phyloP scores from a whole-genome alignment of 148 eudicot species.

The Rhododendron williamsianum region DNA sequence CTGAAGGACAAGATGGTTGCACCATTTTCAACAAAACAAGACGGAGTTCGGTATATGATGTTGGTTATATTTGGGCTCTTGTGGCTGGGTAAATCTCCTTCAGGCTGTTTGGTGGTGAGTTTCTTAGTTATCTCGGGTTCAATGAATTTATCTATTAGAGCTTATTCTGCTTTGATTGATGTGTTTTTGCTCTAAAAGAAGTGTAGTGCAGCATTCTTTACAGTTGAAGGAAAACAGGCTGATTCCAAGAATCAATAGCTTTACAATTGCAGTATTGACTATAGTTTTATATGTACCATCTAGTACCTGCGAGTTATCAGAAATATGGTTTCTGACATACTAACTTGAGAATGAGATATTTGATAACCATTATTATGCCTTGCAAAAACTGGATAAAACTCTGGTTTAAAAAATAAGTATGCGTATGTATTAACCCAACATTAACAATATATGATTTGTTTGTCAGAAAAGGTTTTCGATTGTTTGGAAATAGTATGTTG shows the following conservation, averaged over 20 bases:
- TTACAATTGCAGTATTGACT: neutral
- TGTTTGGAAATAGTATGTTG: neutral
- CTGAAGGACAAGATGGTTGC: neutral
- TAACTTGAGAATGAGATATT: neutral
- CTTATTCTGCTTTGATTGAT: neutral
- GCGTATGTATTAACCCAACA: neutral
- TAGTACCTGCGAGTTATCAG: neutral
- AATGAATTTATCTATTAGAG: neutral
- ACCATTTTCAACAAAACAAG: neutral
- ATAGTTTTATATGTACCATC: neutral
- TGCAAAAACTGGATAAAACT: neutral
- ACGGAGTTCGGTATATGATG: neutral
- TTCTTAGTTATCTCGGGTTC: neutral
- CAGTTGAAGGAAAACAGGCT: neutral
- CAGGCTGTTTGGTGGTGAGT: slow-evolving; percentile 11
- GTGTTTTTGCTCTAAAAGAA: neutral
- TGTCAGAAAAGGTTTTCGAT: neutral
- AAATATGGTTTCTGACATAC: neutral
- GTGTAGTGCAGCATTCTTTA: neutral
- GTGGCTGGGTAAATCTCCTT: neutral
- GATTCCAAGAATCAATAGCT: neutral
- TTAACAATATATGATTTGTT: neutral
- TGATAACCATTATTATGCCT: neutral
- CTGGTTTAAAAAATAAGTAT: neutral
- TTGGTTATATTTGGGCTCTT: neutral